Evolutionary conservation across 1,284 basidiomycete genomes (phyloP).

Genomic region (Peniophora sp.): DNA sequence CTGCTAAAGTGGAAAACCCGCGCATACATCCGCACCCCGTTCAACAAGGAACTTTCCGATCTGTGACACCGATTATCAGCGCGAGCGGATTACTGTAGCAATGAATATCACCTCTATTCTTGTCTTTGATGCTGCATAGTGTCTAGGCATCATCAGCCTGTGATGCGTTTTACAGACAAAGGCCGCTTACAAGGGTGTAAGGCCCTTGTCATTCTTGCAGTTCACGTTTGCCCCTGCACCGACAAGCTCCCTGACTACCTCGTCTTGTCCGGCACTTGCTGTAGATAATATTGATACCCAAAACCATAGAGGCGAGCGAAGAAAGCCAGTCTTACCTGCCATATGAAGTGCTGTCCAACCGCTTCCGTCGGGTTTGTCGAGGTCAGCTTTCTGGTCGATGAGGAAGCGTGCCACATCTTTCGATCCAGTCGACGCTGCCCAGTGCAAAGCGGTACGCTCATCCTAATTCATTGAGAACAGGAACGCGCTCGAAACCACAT

Average conservation of each 20-base stretch:
- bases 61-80: slow-evolving; percentile 38
- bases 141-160: slow-evolving; percentile 36
- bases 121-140: slow-evolving; percentile 93
- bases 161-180: neutral
- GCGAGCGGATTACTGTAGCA: neutral
- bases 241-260: slow-evolving; percentile 73
- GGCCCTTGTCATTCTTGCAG: slow-evolving; percentile 77
- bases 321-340: slow-evolving; percentile 45
- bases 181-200: slow-evolving; percentile 74
- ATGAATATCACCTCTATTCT: slow-evolving; percentile 62
- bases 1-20: slow-evolving; percentile 2
- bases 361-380: slow-evolving; percentile 64
- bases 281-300: slow-evolving; percentile 1
- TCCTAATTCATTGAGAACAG: slow-evolving; percentile 43
- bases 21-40: slow-evolving; percentile 78
- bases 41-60: slow-evolving; percentile 81
- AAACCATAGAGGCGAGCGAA: neutral
- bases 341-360: slow-evolving; percentile 89
- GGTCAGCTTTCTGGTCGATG: slow-evolving; percentile 63
- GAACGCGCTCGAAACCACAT: slow-evolving; percentile 2
- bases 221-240: slow-evolving; percentile 83
- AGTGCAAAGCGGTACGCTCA: slow-evolving; percentile 83
- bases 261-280: slow-evolving; percentile 76
- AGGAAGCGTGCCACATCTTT: slow-evolving; percentile 68
- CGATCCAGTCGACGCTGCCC: slow-evolving; percentile 76